Evolutionary conservation across 2,329 filamentous ascomycete species (phyloP).

Genomic region (Curvularia lunata): DNA sequence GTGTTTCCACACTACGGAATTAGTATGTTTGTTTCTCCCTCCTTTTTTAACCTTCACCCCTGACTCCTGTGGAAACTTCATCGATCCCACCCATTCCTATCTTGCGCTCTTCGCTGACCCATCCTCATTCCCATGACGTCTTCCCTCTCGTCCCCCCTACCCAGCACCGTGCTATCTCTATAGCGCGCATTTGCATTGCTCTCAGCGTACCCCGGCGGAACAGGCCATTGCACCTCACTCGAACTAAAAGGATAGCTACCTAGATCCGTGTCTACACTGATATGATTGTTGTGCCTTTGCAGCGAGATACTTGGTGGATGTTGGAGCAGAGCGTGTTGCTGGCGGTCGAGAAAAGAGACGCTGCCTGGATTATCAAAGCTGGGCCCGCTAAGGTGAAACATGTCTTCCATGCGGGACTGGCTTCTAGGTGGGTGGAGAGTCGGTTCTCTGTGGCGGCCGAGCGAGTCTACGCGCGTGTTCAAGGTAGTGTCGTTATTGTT

Average conservation of each 20-base stretch:
- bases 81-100: slow-evolving; percentile 17
- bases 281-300: slow-evolving; percentile 13
- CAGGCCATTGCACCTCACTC: slow-evolving; percentile 27
- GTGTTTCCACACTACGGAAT: not conserved
- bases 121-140: slow-evolving; percentile 4
- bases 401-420: slow-evolving; percentile 9
- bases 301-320: slow-evolving; percentile 2
- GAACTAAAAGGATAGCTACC: slow-evolving; percentile 24
- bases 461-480: slow-evolving; percentile 13
- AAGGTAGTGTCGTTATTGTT: not conserved
- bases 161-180: slow-evolving; percentile 18
- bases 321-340: slow-evolving; percentile 7
- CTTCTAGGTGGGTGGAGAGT: slow-evolving; percentile 1
- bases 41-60: not conserved
- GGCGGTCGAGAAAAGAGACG: not conserved
- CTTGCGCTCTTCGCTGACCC: slow-evolving; percentile 15
- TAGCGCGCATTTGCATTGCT: slow-evolving; percentile 15
- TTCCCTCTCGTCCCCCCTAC: slow-evolving; percentile 1
- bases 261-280: slow-evolving; percentile 22
- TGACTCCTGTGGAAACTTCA: not conserved
- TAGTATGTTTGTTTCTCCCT: not conserved
- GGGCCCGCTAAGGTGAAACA: slow-evolving; percentile 10
- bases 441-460: slow-evolving; percentile 6
- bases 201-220: slow-evolving; percentile 26
- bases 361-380: slow-evolving; percentile 1